A percentile compares a stretch with the other conserved stretches of the same genome.
phyloP scores from a whole-genome alignment of 164 flowering plant species.

The Tinospora cordifolia region DNA sequence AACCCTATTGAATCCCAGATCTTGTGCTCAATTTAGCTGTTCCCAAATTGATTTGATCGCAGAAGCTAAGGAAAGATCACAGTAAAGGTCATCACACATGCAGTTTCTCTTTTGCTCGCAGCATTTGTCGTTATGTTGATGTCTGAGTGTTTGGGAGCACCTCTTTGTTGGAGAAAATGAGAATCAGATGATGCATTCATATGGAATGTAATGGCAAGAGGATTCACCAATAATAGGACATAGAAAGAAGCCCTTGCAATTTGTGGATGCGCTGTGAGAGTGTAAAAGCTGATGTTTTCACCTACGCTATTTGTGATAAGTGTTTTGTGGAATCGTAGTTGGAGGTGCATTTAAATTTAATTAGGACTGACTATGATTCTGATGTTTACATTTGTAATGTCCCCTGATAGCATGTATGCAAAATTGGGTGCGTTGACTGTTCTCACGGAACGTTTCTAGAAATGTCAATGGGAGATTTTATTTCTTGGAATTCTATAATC shows the following conservation, averaged over 20 bases:
- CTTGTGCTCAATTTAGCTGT: background rate
- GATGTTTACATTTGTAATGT: conserved; percentile 49
- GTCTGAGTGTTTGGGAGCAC: conserved; percentile 45
- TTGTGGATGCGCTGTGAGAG: conserved; percentile 33
- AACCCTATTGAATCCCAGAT: background rate
- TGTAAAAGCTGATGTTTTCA: conserved; percentile 34
- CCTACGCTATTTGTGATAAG: conserved; percentile 60
- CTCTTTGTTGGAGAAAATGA: conserved; percentile 38
- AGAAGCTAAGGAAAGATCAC: conserved; percentile 3
- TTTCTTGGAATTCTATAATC: conserved; percentile 76
- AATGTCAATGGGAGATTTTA: conserved; percentile 49
- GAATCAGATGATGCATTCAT: conserved; percentile 29
- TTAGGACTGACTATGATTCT: conserved; percentile 41
- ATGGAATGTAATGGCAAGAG: conserved; percentile 56
- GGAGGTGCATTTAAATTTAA: conserved; percentile 34
- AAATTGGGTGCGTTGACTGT: conserved; percentile 37
- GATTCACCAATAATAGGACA: conserved; percentile 26
- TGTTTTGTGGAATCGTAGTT: conserved; percentile 31
- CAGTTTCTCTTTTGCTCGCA: conserved; percentile 15
- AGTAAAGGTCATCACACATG: background rate
- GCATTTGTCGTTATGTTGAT: conserved; percentile 21
- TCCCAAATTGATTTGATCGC: conserved; percentile 2
- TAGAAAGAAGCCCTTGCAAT: conserved; percentile 32
- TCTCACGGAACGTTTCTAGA: conserved; percentile 47
- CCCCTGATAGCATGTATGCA: conserved; percentile 53